Evolutionary conservation across 1,284 basidiomycete genomes (phyloP).

Genomic region (Cryptococcus sp.): DNA sequence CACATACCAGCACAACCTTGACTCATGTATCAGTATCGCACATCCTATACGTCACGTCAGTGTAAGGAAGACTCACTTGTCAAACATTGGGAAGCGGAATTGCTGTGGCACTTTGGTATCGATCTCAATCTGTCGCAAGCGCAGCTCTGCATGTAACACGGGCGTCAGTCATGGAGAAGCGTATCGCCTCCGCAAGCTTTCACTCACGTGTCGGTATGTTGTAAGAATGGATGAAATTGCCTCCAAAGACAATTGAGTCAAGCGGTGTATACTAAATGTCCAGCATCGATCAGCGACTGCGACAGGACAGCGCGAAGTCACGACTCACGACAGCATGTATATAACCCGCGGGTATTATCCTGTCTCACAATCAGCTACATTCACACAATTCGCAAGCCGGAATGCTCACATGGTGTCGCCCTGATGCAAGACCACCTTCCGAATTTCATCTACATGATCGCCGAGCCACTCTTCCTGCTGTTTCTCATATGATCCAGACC

Average conservation of each 20-base stretch:
- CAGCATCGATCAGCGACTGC: neutral
- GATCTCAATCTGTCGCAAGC: constrained; percentile 86
- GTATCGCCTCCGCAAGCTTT: neutral
- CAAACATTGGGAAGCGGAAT: constrained; percentile 87
- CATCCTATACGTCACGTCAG: too few relatives aligned
- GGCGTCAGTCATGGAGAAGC: constrained; percentile 5
- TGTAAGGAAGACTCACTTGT: constrained; percentile 60
- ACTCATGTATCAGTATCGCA: neutral
- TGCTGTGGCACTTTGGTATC: constrained; percentile 90
- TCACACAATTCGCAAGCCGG: neutral
- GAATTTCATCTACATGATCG: constrained; percentile 74
- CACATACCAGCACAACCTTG: constrained; percentile 85
- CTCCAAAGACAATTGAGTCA: constrained; percentile 93
- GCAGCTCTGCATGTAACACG: constrained; percentile 64
- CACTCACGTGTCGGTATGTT: constrained; percentile 49
- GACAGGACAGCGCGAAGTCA: neutral
- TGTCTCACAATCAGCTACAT: constrained; percentile 15
- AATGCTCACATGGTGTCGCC: constrained; percentile 79
- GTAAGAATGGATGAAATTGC: constrained; percentile 93
- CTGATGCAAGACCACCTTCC: constrained; percentile 74
- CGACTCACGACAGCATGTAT: constrained; percentile 87
- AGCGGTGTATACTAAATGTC: constrained; percentile 74
- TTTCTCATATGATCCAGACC: constrained; percentile 75
- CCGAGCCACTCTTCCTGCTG: constrained; percentile 90
- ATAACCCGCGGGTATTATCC: constrained; percentile 92